These are phyloP conservation scores for Coprinopsis marcescibilis DNA, from an alignment of 768 basidiomycete species.

Conservation along the genomic window DNA sequence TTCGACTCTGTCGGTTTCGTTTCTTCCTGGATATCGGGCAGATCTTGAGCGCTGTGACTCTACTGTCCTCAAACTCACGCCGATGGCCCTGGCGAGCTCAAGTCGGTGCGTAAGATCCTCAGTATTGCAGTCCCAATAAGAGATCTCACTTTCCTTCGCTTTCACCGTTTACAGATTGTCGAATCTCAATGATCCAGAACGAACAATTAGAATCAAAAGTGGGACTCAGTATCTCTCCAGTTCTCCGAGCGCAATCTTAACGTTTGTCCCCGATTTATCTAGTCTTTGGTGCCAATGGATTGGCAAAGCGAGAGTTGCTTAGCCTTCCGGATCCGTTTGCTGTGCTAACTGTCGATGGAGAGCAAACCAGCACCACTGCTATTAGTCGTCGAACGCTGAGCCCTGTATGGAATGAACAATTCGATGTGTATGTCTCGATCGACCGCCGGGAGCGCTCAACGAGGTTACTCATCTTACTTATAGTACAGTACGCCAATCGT, in stretches of 20 bases:
- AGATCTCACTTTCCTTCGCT: constrained; percentile 6
- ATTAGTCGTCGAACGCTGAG: constrained; percentile 63
- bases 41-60: background rate
- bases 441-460: constrained; percentile 12
- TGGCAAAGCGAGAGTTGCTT: constrained; percentile 74
- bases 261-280: constrained; percentile 4
- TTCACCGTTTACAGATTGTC: constrained; percentile 27
- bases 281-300: constrained; percentile 75
- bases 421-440: constrained; percentile 63
- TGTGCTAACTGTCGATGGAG: constrained; percentile 79
- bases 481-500: constrained; percentile 69
- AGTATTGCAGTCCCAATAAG: background rate
- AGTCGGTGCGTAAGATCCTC: constrained; percentile 22
- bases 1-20: background rate
- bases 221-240: constrained; percentile 17
- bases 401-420: constrained; percentile 81
- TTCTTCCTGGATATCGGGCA: background rate
- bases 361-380: constrained; percentile 74
- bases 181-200: constrained; percentile 45
- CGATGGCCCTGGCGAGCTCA: constrained; percentile 15
- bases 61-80: background rate
- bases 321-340: constrained; percentile 86
- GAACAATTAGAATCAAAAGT: constrained; percentile 46
- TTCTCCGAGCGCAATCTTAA: constrained; percentile 1
- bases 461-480: constrained; percentile 11